A percentile compares a stretch with the other conserved stretches of the same genome.
Evolutionary conservation across 2,329 filamentous ascomycete genomes (phyloP).

Genomic region (Zasmidium citrigriseum): DNA sequence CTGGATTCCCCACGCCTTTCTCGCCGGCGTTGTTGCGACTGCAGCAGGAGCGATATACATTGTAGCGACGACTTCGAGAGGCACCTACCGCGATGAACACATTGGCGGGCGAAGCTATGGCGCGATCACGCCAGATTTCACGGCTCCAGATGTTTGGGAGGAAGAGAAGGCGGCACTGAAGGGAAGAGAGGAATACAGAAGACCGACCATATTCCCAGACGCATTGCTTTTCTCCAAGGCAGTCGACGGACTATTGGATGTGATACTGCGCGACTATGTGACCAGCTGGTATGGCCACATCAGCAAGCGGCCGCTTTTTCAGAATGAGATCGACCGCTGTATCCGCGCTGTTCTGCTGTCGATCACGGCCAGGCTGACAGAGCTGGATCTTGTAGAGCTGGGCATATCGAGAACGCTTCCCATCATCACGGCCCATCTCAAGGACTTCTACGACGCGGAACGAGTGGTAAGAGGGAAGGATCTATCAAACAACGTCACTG

Average conservation of each 20-base stretch:
- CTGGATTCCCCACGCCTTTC: constrained; percentile 82
- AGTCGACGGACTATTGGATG: constrained; percentile 74
- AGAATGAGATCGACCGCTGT: constrained; percentile 80
- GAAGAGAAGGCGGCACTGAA: constrained; percentile 68
- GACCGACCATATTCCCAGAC: constrained; percentile 70
- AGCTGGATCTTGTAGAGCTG: constrained; percentile 80
- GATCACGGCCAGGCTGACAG: constrained; percentile 70
- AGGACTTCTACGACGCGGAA: constrained; percentile 89
- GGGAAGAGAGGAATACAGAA: constrained; percentile 66
- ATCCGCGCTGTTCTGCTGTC: constrained; percentile 72
- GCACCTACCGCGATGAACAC: constrained; percentile 39
- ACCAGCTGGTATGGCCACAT: constrained; percentile 86
- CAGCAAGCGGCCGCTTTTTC: constrained; percentile 75
- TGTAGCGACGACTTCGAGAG: constrained; percentile 63
- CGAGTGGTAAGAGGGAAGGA: constrained; percentile 82
- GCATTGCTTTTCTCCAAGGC: constrained; percentile 77
- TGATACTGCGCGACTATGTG: constrained; percentile 82
- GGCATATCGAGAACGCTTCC: constrained; percentile 82
- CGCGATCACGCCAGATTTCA: constrained; percentile 27
- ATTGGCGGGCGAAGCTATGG: constrained; percentile 19
- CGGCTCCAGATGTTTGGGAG: constrained; percentile 59
- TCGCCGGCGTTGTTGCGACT: constrained; percentile 63
- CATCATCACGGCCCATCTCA: constrained; percentile 83
- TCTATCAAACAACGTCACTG: constrained; percentile 84
- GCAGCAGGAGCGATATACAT: constrained; percentile 59